These are phyloP conservation scores for Rubroshorea leprosula DNA, from an alignment of 345 rosid species.

Conservation along the genomic window DNA sequence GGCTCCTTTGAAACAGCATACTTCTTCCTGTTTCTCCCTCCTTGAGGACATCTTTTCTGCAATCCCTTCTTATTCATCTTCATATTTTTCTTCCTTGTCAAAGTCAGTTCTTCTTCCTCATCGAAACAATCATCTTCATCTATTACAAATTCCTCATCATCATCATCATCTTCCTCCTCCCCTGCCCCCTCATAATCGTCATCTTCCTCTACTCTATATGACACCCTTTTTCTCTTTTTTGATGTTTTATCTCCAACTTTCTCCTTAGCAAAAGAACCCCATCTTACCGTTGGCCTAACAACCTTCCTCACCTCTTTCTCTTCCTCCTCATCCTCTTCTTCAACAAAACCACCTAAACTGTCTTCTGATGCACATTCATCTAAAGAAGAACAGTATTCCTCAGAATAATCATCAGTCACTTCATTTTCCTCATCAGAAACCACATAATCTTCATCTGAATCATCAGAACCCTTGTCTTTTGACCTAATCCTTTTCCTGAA, in stretches of 20 bases:
- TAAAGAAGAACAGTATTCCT: conserved; percentile 25
- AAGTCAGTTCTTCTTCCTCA: conserved; percentile 58
- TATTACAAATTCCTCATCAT: conserved; percentile 42
- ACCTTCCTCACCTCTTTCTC: conserved; percentile 32
- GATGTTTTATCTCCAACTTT: conserved; percentile 19
- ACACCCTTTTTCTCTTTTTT: conserved; percentile 22
- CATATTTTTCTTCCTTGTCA: conserved; percentile 29
- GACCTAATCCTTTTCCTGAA: conserved; percentile 44
- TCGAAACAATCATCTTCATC: conserved; percentile 65
- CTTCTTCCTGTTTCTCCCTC: conserved; percentile 36
- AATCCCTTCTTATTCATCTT: conserved; percentile 29
- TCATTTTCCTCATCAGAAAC: conserved; percentile 64
- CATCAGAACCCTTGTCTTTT: conserved; percentile 65
- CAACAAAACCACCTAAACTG: conserved; percentile 27
- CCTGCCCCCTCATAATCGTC: conserved; percentile 26
- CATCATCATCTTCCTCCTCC: conserved; percentile 46
- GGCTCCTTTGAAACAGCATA: conserved; percentile 32
- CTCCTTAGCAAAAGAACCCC: conserved; percentile 28
- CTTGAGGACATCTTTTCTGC: conserved; percentile 26
- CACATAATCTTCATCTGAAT: conserved; percentile 96
- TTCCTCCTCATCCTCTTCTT: conserved; percentile 29
- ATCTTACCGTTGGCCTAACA: conserved; percentile 11
- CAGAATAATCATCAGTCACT: conserved; percentile 56
- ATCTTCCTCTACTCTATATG: conserved; percentile 24
- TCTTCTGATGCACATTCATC: conserved; percentile 58